Evolutionary conservation across 2,329 filamentous ascomycete species (phyloP).

Genomic region (Leptographium procerum): DNA sequence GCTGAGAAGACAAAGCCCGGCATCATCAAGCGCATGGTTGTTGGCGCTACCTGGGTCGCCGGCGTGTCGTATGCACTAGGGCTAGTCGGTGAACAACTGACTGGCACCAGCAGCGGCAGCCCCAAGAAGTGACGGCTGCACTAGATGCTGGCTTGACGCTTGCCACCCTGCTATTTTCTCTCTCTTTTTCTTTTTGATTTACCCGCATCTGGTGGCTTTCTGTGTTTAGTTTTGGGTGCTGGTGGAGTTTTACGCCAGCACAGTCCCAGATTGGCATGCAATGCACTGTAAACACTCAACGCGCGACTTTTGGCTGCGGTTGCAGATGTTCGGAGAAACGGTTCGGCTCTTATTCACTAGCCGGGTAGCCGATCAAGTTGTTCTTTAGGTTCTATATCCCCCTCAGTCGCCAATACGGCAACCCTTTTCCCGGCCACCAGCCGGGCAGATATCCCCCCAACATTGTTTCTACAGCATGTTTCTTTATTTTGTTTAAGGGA

Average conservation of each 20-base stretch:
- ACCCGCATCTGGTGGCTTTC: neutral
- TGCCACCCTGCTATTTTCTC: neutral
- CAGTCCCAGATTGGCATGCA: neutral
- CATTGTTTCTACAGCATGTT: neutral
- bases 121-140: neutral
- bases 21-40: conserved; percentile 34
- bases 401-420: neutral
- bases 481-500: neutral
- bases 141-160: neutral
- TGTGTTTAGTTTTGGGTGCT: neutral
- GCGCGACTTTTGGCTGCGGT: neutral
- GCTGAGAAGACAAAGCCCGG: conserved; percentile 9
- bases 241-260: neutral
- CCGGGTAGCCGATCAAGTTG: neutral
- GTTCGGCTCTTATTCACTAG: neutral
- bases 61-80: conserved; percentile 47
- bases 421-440: neutral
- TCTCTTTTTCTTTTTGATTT: neutral
- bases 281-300: neutral
- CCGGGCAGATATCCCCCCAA: neutral
- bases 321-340: neutral
- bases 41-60: conserved; percentile 43
- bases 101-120: conserved; percentile 5
- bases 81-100: conserved; percentile 46
- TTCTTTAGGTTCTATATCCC: neutral